Evolutionary conservation across 1,139 yeast genomes (phyloP).

Genomic region (Arxiozyma slooffiae): DNA sequence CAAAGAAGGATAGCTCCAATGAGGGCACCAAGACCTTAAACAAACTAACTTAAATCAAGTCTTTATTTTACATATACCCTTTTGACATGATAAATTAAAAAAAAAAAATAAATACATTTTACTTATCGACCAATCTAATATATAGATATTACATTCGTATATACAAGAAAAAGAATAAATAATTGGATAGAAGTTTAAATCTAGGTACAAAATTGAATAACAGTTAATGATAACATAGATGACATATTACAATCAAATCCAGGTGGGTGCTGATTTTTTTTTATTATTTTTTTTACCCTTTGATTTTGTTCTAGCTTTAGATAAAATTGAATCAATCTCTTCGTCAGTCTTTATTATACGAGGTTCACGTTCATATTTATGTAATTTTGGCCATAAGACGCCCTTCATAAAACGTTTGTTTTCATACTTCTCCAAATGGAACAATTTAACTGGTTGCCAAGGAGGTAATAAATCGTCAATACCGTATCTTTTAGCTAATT

Average conservation of each 20-base stretch:
- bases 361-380: slow-evolving; percentile 59
- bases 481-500: slow-evolving; percentile 75
- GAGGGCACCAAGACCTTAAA: not conserved
- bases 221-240: not conserved
- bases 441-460: slow-evolving; percentile 45
- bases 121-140: not conserved
- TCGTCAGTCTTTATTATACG: not conserved
- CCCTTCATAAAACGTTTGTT: slow-evolving; percentile 69
- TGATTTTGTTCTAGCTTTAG: slow-evolving; percentile 38
- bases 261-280: slow-evolving; percentile 22
- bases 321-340: not conserved
- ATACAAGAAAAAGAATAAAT: not conserved
- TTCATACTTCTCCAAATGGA: slow-evolving; percentile 70
- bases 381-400: slow-evolving; percentile 67
- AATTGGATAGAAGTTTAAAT: not conserved
- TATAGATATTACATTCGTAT: not conserved
- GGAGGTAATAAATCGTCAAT: slow-evolving; percentile 71
- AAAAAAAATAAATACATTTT: not conserved
- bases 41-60: not conserved
- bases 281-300: slow-evolving; percentile 29
- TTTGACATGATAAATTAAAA: not conserved
- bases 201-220: too few species aligned
- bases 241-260: slow-evolving; percentile 1
- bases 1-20: slow-evolving; percentile 2
- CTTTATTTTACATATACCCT: not conserved